Conservation (phyloP, 2,329 filamentous ascomycete genomes). For the Sclerotinia borealis region DNA sequence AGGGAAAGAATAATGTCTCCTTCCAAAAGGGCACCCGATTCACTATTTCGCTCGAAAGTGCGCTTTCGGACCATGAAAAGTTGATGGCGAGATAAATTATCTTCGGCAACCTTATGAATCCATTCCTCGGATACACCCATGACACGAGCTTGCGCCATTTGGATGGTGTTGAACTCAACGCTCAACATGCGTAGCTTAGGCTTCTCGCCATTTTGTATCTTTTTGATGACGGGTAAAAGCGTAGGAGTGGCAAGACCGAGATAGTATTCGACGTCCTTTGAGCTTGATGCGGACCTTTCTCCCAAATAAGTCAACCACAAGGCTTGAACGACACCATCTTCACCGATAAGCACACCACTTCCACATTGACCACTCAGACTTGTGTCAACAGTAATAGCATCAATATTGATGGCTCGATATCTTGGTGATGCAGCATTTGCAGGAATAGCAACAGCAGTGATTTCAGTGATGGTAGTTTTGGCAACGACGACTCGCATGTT, state of each 20-base stretch:
- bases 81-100: constrained; percentile 89
- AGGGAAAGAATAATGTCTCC: constrained; percentile 89
- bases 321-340: constrained; percentile 89
- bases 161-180: constrained; percentile 89
- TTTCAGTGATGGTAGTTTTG: constrained; percentile 91
- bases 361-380: constrained; percentile 86
- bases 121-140: constrained; percentile 96
- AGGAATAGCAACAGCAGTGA: constrained; percentile 93
- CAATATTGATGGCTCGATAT: constrained; percentile 91
- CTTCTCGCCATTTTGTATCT: constrained; percentile 72
- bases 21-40: constrained; percentile 67
- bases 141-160: constrained; percentile 93
- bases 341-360: constrained; percentile 83
- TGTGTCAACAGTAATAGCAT: constrained; percentile 95
- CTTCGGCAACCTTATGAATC: constrained; percentile 83
- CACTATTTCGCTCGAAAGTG: constrained; percentile 57
- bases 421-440: constrained; percentile 86
- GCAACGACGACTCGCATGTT: constrained; percentile 91
- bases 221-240: constrained; percentile 77
- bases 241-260: constrained; percentile 86
- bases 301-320: constrained; percentile 96
- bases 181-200: constrained; percentile 87
- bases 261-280: constrained; percentile 94
- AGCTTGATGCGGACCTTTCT: constrained; percentile 70
- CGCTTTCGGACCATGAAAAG: constrained; percentile 98